Base-by-base conservation (phyloP, 2,329 filamentous ascomycete genomes). In the Achaetomium macrosporum region DNA sequence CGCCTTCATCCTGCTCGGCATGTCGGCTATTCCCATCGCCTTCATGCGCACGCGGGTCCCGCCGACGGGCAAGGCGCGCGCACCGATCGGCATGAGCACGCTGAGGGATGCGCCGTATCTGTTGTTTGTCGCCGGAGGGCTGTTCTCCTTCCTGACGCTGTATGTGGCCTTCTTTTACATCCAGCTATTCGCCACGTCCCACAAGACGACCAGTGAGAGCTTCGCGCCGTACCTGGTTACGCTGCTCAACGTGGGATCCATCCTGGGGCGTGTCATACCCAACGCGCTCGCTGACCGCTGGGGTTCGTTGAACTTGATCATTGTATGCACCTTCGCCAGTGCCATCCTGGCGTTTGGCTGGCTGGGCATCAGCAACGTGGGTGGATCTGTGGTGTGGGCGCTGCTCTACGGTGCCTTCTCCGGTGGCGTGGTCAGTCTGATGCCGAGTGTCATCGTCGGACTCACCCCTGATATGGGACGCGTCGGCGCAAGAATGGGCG, bases 121-220 rank as follows among this genome's bases (percentile, higher is more conserved):
- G 41, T 48, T 71, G 7, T 69, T 71, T 47, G 63, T 63, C n/a
- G 33, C 64, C 8, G 73, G 64, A 12, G 57, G 66, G 15, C 66
- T 74, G 47, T 69, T 73, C 46, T 61, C 60, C 20, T 78, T 76
- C 59, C 61, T 76, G 57, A 70, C 69, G 33, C 64, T 78, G 19
- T 78, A 77, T 61, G 68, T 75, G 42, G 68, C 73, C 5, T 76
- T 77, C 64, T 77, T 74, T 61, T 77, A 74, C 64, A 68, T 76
- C 58, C 64, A 71, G 59, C 64, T 71, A 33, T 75, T 67, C 55
- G 68, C 67, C 31, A 70, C 71, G 43, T 68, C 68, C 46, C 73
- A 72, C 60, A 68, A 66, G 39, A 65, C 74, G 47, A 67, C 70
- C 13, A 56, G 60, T 25, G 37, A 53, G 7, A 57, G 57, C 35